These are phyloP conservation scores for Colletotrichum paranaense DNA, from an alignment of 2,329 filamentous ascomycete species.

Conservation along the genomic window DNA sequence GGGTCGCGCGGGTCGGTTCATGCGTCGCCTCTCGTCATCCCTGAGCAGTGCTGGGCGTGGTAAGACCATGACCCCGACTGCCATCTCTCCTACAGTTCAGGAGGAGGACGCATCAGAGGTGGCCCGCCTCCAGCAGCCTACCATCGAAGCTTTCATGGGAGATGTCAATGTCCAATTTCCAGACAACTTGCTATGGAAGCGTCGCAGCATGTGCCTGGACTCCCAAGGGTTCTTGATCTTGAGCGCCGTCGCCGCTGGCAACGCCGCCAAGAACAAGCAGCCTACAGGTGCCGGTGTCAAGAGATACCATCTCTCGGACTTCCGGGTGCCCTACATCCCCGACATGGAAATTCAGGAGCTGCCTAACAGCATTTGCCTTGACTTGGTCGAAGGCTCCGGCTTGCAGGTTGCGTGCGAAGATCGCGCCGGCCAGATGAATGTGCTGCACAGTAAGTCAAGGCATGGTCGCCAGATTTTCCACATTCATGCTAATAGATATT, in stretches of 20 bases:
- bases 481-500: slow-evolving; percentile 40
- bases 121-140: slow-evolving; percentile 46
- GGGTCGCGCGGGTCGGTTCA: slow-evolving; percentile 67
- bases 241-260: slow-evolving; percentile 64
- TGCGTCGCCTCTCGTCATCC: slow-evolving; percentile 68
- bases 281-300: slow-evolving; percentile 66
- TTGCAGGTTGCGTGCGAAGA: slow-evolving; percentile 75
- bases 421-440: slow-evolving; percentile 65
- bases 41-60: slow-evolving; percentile 55
- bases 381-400: slow-evolving; percentile 70
- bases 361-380: slow-evolving; percentile 80
- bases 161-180: slow-evolving; percentile 98
- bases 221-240: slow-evolving; percentile 85
- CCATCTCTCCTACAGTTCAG: slow-evolving; percentile 61
- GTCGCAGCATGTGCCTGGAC: slow-evolving; percentile 88
- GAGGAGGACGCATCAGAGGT: slow-evolving; percentile 58
- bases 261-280: slow-evolving; percentile 64
- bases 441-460: slow-evolving; percentile 62
- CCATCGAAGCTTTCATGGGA: slow-evolving; percentile 76
- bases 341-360: slow-evolving; percentile 94
- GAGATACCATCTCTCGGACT: slow-evolving; percentile 87
- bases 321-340: slow-evolving; percentile 81
- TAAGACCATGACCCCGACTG: slow-evolving; percentile 56
- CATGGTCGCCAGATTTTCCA: not conserved
- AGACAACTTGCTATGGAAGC: slow-evolving; percentile 96